Evolutionary conservation across 1,139 yeast species (phyloP), one percentile per base, ranked within the genome.

Genomic region (Saccharomyces hybrid): DNA sequence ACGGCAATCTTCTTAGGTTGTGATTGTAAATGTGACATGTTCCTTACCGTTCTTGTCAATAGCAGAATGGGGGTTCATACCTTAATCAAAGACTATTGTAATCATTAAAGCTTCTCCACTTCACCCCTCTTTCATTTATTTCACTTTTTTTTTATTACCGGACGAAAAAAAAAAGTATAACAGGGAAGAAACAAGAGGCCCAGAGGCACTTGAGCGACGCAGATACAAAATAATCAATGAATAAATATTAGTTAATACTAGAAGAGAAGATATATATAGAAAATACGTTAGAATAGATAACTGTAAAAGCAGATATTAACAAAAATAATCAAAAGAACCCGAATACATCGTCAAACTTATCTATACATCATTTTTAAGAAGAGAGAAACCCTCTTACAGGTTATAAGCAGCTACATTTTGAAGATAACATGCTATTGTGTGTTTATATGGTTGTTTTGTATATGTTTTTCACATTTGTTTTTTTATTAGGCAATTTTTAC

Each of bases 1-100:
- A 86, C 72, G 1, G 83, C 90, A 25, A 72, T 55, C 51, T 75
- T 65, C 64, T 47, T 55, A 46, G 54, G 49, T 14, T 48, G 50
- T 9, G 53, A 2, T 47, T 47, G 25, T 13, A 46, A 23, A 16
- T 32, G 38, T n/a, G 38, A 32, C 38, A 32, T 32, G 19, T 32
- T 2, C 19, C 8, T 32, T 32, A 2, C 38, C 6, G 4, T 32
- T 32, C 8, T n/a, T 13, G 2, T n/a, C 14, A 32, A 32, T n/a
- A n/a, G 38, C 14, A 13, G 14, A 13, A 32, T 32, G 5, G 38
- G 13, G 4, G 34, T 29, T 29, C 32, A 29, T 9, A 32, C 38
- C 16, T 5, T 32, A 13, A 13, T 13, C 7, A 13, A n/a, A n/a
- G 8, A 13, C 38, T n/a, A n/a, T 5, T 11, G 6, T 32, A 13